These are phyloP conservation scores for Lecanicillium sp. DNA, from an alignment of 2,329 filamentous ascomycete species.

Conservation along the genomic window DNA sequence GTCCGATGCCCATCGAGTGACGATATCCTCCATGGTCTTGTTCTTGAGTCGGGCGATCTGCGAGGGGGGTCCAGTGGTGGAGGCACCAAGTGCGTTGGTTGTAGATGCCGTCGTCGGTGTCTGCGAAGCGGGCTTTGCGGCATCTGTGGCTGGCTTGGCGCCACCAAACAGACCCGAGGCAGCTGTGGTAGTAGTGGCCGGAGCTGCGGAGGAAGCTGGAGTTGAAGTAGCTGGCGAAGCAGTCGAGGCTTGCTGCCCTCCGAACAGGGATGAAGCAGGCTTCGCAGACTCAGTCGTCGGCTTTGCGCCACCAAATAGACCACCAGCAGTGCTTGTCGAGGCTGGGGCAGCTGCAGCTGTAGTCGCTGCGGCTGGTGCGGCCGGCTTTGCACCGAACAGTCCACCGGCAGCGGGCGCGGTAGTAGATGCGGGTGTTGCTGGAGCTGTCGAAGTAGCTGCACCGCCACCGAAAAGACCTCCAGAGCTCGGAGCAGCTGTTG, in stretches of 20 bases:
- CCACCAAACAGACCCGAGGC: slow-evolving; percentile 28
- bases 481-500: slow-evolving; percentile 16
- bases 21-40: slow-evolving; percentile 98
- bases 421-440: slow-evolving; percentile 20
- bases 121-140: slow-evolving; percentile 24
- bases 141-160: slow-evolving; percentile 25
- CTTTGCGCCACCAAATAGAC: slow-evolving; percentile 29
- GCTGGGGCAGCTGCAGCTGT: slow-evolving; percentile 28
- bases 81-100: slow-evolving; percentile 53
- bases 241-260: slow-evolving; percentile 26
- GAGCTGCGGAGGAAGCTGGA: slow-evolving; percentile 22
- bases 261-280: slow-evolving; percentile 26
- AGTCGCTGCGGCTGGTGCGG: slow-evolving; percentile 27
- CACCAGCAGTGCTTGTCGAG: slow-evolving; percentile 22
- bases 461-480: slow-evolving; percentile 19
- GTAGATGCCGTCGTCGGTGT: slow-evolving; percentile 19
- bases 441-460: slow-evolving; percentile 20
- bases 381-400: slow-evolving; percentile 38
- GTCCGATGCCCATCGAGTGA: slow-evolving; percentile 93
- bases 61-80: slow-evolving; percentile 74
- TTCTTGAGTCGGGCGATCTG: slow-evolving; percentile 89
- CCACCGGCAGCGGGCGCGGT: slow-evolving; percentile 12
- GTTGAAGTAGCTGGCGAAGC: slow-evolving; percentile 16
- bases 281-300: slow-evolving; percentile 20
- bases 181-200: slow-evolving; percentile 25